Base-by-base conservation (phyloP, 805 yeast species). In the Cyberlindnera misumaiensis region DNA sequence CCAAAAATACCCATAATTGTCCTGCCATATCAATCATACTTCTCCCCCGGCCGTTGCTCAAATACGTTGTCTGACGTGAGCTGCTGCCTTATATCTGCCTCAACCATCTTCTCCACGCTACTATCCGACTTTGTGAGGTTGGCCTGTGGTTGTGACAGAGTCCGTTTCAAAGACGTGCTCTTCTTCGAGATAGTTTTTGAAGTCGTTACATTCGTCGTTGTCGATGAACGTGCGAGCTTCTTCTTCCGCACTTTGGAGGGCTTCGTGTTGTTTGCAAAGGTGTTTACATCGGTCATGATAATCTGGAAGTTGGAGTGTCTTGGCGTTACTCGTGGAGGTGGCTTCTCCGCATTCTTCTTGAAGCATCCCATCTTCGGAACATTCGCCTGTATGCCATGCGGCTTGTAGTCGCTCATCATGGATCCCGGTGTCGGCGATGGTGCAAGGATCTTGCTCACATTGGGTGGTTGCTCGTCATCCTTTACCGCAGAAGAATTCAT, bases 211-310 rank as follows among this genome's bases (percentile, higher is more conserved):
- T 34, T 44, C 5, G 40, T 20, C 5, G 44, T 45, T 2, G 59
- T 48, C 4, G 53, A 35, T 1, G 55, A 48, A 40, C 56, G 40
- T 16, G 47, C 35, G 20, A 52, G 18, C 34, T 47, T 48, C 41
- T 48, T 52, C 40, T 40, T 44, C 30, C 47, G 35, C 6, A 22
- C n/a, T 29, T 47, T 38, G 3, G 34, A 18, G 6, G 45, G 42
- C 27, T 38, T 42, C 25, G 28, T 38, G 32, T 40, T 42, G 20
- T 40, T 42, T 16, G 55, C 53, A 31, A 51, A 51, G 3, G 52
- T 36, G 27, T 57, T 53, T 14, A 55, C 64, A 36, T 62, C 68
- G 6, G 62, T 58, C 39, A 60, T 55, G 17, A 62, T 60, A 32
- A 64, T 59, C 26, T 67, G 65, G 36, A 63, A 47, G 30, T 48